A percentile compares a stretch with the other conserved stretches of the same genome.
These are phyloP conservation scores for Golubevia sp. DNA, from an alignment of 1,284 basidiomycete species.

Conservation along the genomic window DNA sequence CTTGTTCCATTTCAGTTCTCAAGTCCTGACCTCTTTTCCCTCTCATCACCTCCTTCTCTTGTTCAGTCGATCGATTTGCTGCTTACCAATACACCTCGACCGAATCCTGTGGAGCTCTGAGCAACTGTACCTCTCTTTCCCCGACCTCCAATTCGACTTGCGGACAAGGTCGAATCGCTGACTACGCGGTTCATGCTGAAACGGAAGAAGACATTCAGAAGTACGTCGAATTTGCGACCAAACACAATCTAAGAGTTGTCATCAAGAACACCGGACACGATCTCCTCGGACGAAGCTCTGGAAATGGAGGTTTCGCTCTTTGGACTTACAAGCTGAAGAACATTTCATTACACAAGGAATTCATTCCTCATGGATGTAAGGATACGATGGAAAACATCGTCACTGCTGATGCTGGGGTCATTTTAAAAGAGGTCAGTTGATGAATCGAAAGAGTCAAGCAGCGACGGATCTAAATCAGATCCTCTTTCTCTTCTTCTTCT, in stretches of 20 bases:
- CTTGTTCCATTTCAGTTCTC: too few relatives aligned
- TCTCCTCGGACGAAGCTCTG: neutral
- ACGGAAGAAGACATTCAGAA: neutral
- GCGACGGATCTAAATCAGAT: too few relatives aligned
- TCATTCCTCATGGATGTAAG: constrained; percentile 56
- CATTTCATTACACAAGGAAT: constrained; percentile 14
- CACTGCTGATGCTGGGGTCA: neutral
- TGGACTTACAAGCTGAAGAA: constrained; percentile 37
- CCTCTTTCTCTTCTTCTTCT: too few relatives aligned
- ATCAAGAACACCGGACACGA: neutral
- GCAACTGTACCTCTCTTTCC: neutral
- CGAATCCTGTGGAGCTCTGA: neutral
- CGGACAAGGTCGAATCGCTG: neutral
- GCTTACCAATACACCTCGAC: neutral
- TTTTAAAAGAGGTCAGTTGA: neutral
- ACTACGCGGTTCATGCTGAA: neutral
- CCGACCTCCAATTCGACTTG: neutral
- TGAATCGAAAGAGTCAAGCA: too few relatives aligned
- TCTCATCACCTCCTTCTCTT: neutral
- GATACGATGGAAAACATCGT: constrained; percentile 10
- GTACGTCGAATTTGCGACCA: neutral
- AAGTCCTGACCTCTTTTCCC: neutral
- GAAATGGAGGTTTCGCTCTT: constrained; percentile 55
- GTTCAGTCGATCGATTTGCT: neutral
- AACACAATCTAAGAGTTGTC: neutral